A percentile compares a stretch with the other conserved stretches of the same genome.
phyloP scores from a whole-genome alignment of 257 asterid genomes.

The Voacanga thouarsii region DNA sequence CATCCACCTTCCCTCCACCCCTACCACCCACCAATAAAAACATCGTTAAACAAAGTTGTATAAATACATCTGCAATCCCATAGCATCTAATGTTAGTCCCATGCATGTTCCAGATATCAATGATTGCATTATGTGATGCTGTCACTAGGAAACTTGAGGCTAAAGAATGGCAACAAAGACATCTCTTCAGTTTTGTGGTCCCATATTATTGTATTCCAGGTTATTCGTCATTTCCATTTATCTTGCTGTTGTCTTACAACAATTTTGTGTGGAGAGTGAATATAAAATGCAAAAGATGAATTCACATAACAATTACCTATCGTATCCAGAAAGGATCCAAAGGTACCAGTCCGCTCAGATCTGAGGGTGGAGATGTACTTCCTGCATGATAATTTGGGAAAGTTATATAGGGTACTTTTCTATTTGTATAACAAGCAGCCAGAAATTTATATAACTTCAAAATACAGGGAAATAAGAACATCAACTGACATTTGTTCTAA shows the following conservation, averaged over 20 bases:
- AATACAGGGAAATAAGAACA: not conserved
- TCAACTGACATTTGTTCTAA: conserved; percentile 4
- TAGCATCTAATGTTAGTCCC: not conserved
- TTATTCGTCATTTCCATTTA: conserved; percentile 3
- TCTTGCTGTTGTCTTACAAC: not conserved
- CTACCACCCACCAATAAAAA: not conserved
- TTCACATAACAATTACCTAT: conserved; percentile 50
- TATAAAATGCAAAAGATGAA: not conserved
- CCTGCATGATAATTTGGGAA: conserved; percentile 43
- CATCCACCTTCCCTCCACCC: not conserved
- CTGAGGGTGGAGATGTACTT: conserved; percentile 86
- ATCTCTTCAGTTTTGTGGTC: not conserved
- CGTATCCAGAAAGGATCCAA: conserved; percentile 69
- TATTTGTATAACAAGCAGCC: not conserved
- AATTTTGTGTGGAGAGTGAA: not conserved
- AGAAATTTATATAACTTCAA: not conserved
- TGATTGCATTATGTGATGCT: not conserved
- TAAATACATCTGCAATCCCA: not conserved
- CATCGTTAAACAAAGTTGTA: not conserved
- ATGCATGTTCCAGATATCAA: not conserved
- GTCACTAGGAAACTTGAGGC: not conserved
- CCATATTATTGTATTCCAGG: not conserved
- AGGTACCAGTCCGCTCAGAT: conserved; percentile 62
- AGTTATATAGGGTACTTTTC: not conserved
- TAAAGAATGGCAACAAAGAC: not conserved